phyloP scores from a whole-genome alignment of 345 rosid species.

The Salix suchowensis region DNA sequence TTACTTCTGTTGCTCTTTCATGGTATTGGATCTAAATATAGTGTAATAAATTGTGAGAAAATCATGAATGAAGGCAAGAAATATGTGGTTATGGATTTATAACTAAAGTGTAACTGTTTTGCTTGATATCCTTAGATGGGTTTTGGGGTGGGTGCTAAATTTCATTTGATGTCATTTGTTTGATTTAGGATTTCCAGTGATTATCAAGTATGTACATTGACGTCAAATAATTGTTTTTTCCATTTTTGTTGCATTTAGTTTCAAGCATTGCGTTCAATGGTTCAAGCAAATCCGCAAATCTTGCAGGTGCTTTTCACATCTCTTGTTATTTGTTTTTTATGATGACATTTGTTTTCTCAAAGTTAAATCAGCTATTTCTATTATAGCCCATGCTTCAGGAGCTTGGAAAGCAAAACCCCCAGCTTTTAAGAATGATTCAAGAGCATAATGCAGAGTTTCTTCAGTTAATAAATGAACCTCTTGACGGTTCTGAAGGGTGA shows the following conservation, averaged over 20 bases:
- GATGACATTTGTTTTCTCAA: neutral
- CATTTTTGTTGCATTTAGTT: constrained; percentile 42
- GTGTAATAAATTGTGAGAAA: neutral
- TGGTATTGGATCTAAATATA: neutral
- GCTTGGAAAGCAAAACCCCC: constrained; percentile 98
- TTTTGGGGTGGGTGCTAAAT: neutral
- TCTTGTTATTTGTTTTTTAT: neutral
- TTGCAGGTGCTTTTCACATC: constrained; percentile 52
- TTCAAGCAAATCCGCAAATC: constrained; percentile 94
- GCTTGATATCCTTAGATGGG: neutral
- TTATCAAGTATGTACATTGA: neutral
- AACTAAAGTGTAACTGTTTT: neutral
- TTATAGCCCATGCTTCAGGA: constrained; percentile 98
- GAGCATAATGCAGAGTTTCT: constrained; percentile 94
- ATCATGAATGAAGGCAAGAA: neutral
- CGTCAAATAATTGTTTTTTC: neutral
- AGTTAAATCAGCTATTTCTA: constrained; percentile 19
- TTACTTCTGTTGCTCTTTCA: neutral
- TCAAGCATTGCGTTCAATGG: constrained; percentile 90
- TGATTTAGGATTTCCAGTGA: neutral
- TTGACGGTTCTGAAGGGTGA: constrained; percentile 92
- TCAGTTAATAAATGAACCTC: constrained; percentile 88
- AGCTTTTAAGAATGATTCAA: constrained; percentile 80
- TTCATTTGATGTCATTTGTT: neutral
- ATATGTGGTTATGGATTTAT: neutral